Conservation (phyloP, 2,329 filamentous ascomycete genomes). For the Achaetomium macrosporum region DNA sequence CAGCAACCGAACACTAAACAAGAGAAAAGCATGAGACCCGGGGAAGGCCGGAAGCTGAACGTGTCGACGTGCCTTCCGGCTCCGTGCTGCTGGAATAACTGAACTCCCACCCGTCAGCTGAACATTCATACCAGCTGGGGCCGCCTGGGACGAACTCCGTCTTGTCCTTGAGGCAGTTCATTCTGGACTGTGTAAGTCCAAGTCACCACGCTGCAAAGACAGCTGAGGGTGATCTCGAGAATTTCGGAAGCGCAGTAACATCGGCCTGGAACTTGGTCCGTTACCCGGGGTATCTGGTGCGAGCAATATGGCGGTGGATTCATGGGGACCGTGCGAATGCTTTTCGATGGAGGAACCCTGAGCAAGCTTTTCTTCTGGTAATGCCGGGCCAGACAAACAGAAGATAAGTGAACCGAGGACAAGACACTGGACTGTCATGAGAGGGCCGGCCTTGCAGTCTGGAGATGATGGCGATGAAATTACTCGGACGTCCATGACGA, state of each 20-base stretch:
- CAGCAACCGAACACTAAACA: conserved; percentile 33
- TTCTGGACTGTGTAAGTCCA: conserved; percentile 20
- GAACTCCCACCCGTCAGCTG: conserved; percentile 9
- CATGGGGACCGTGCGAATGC: conserved; percentile 10
- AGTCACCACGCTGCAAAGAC: conserved; percentile 20
- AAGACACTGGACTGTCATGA: too few relatives aligned
- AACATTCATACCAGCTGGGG: not conserved
- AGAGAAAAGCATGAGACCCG: conserved; percentile 30
- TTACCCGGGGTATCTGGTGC: not conserved
- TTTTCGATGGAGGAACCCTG: not conserved
- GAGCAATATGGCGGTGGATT: conserved; percentile 11
- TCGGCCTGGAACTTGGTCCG: not conserved
- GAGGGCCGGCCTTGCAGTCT: too few relatives aligned
- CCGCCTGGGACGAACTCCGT: conserved; percentile 11
- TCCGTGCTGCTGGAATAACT: conserved; percentile 5
- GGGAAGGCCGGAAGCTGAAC: conserved; percentile 29
- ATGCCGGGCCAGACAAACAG: not conserved
- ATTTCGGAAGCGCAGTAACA: conserved; percentile 11
- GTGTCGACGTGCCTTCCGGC: not conserved
- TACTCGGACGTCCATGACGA: too few relatives aligned
- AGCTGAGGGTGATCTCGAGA: conserved; percentile 18
- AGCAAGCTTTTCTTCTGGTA: not conserved
- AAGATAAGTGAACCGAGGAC: too few relatives aligned
- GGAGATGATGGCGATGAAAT: too few relatives aligned
- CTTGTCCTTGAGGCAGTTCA: conserved; percentile 4